Evolutionary conservation across 2,329 filamentous ascomycete species (phyloP), one percentile per base, ranked within the genome.

Genomic region (Shiraia bambusicola): DNA sequence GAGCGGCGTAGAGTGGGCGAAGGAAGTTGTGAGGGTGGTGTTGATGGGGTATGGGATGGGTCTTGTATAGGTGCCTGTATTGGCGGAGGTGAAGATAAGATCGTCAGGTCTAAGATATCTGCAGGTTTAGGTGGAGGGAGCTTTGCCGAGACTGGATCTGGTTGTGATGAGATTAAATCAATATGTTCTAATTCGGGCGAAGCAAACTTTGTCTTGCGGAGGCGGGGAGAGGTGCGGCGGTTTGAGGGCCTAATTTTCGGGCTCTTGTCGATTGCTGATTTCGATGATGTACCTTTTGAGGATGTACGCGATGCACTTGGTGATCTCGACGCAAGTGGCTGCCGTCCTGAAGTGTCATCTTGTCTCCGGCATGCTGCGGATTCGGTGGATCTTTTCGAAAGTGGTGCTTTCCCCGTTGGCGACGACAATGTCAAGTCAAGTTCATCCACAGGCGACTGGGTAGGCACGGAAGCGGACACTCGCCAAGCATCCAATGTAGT

Each of bases 401-500:
- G 15, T 30, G 30, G 19, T 7, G n/a, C 34, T 34, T 34, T 30
- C 16, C 34, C 24, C 11, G 32, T 7, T 7, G 59, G 57, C 7
- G 61, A 56, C 1, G 61, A 61, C 6, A 61, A 39, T 3, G 65
- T 66, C 28, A 66, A 43, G 27, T 66, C 63, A 10, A 66, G 44
- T 3, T 59, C 58, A 25, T 66, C 61, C 4, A 62, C 35, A 13
- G 54, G 53, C 11, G 40, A 37, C 22, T 43, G 34, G 28, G 45
- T 34, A 9, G 45, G 16, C 2, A 40, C 29, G 31, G 34, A 39
- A 1, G 38, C 45, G 6, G 60, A 61, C 12, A 47, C 52, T 40
- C 54, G 41, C 63, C 62, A 66, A 35, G 48, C 37, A 45, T 67
- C 65, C 10, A 67, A 35, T 3, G 62, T 67, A 6, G 59, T 56